Evolutionary conservation across 345 rosid species (phyloP), one percentile per base, ranked within the genome.

Genomic region (Eucalyptus polybractea): DNA sequence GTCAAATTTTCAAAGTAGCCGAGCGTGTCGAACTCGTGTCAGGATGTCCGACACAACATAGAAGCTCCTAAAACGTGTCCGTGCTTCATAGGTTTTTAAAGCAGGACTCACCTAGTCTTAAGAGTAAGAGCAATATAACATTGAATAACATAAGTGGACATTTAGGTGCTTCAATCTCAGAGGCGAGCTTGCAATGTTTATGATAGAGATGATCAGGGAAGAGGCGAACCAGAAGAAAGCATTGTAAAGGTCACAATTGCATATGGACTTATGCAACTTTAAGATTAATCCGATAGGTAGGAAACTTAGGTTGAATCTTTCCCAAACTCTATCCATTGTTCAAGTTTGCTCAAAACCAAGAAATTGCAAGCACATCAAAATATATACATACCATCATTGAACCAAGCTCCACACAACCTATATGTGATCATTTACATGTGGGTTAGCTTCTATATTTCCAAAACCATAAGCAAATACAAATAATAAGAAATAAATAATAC

Each of bases 1-100:
- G 1, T 51, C 8, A 1, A 4, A 51, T 51, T 17, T 17, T 51
- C 4, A 51, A 0, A 0, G 0, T 51, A 3, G 7, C 56, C 22
- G 0, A 51, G 56, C 22, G 0, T 51, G 56, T 51, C 2, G 9
- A 2, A 53, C 56, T 1, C 2, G 0, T 53, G 56, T 53, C 0
- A 0, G 1, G 24, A 53, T 53, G 56, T 17, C 4, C 24, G 0
- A 53, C 4, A 53, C 22, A 53, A 53, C 24, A 53, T 1, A 53
- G 4, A 53, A 53, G 56, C 56, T 53, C 56, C 0, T 53, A 53
- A 1, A 53, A 53, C 1, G 56, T 53, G 24, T 53, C 0, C 4
- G 9, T 53, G 4, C 24, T 53, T 53, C 24, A 53, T 53, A 53
- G 9, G 56, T 51, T 51, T 17, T 17, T 17, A 51, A 22, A 13